Conservation (phyloP, 106 monocot species). For the Dendrobium officinale region DNA sequence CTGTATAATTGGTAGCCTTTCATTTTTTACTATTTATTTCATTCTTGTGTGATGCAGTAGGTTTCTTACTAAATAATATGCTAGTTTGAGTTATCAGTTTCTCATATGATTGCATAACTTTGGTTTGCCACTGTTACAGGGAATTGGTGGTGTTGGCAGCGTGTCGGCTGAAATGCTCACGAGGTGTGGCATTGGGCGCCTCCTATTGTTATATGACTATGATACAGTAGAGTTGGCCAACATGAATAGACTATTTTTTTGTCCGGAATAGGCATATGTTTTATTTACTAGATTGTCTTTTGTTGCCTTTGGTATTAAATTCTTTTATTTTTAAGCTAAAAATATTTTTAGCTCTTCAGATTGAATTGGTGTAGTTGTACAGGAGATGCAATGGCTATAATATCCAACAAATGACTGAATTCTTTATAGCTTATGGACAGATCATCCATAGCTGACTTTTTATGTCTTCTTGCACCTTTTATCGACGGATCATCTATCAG, state of each 20-base stretch:
- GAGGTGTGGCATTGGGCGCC: slow-evolving; percentile 87
- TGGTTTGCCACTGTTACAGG: slow-evolving; percentile 27
- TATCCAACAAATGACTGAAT: too few species aligned
- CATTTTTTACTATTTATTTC: background rate
- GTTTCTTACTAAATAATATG: background rate
- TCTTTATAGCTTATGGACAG: too few species aligned
- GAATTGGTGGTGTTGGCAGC: slow-evolving; percentile 97
- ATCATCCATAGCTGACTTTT: too few species aligned
- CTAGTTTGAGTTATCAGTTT: background rate
- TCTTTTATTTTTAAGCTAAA: background rate
- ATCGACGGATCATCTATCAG: too few species aligned
- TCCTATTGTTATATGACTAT: slow-evolving; percentile 84
- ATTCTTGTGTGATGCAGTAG: background rate
- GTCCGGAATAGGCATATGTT: slow-evolving; percentile 84
- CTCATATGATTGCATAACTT: background rate
- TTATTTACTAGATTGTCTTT: background rate
- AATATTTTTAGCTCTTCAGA: too few species aligned
- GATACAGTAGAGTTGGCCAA: slow-evolving; percentile 94
- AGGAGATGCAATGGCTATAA: too few species aligned
- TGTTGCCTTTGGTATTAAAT: background rate
- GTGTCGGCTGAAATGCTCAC: slow-evolving; percentile 99
- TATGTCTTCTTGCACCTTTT: too few species aligned
- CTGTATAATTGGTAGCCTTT: background rate
- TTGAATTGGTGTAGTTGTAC: too few species aligned
- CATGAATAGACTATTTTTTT: slow-evolving; percentile 97